Conservation (phyloP, 202 grass and related monocot species). For the Thinopyrum obtusiflorum region DNA sequence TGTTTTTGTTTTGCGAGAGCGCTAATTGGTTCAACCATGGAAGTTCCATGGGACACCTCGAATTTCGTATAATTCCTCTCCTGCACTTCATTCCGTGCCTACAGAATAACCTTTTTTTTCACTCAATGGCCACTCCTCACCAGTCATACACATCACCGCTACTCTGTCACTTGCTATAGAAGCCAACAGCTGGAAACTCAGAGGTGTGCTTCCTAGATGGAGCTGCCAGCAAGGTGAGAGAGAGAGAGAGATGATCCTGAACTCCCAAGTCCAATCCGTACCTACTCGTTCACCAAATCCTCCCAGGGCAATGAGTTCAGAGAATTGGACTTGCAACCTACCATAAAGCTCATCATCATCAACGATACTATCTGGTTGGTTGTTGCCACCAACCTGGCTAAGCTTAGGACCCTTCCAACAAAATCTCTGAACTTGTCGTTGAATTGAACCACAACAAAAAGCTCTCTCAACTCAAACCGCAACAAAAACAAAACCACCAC, state of each 20-base stretch:
- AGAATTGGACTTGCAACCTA: constrained; percentile 10
- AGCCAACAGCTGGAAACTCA: too few relatives aligned
- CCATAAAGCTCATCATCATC: background rate
- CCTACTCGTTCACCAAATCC: constrained; percentile 8
- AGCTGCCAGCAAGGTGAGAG: background rate
- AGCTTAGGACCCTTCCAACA: background rate
- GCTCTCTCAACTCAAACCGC: background rate
- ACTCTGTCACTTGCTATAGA: too few relatives aligned
- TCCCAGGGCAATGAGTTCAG: background rate
- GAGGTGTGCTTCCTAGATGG: background rate
- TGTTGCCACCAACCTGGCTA: constrained; percentile 25
- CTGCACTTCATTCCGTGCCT: too few relatives aligned
- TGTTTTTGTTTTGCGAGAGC: too few relatives aligned
- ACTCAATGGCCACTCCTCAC: too few relatives aligned
- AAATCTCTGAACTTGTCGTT: background rate
- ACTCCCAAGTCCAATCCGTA: constrained; percentile 14
- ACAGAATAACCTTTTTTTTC: too few relatives aligned
- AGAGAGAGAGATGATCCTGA: background rate
- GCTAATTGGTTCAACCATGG: background rate
- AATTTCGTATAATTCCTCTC: background rate
- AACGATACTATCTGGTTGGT: background rate
- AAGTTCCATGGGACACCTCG: background rate
- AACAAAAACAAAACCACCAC: background rate
- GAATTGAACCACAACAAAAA: constrained; percentile 17
- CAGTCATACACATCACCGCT: too few relatives aligned